Base-by-base conservation (phyloP, 2,329 filamentous ascomycete species). In the Xylaria sp. region DNA sequence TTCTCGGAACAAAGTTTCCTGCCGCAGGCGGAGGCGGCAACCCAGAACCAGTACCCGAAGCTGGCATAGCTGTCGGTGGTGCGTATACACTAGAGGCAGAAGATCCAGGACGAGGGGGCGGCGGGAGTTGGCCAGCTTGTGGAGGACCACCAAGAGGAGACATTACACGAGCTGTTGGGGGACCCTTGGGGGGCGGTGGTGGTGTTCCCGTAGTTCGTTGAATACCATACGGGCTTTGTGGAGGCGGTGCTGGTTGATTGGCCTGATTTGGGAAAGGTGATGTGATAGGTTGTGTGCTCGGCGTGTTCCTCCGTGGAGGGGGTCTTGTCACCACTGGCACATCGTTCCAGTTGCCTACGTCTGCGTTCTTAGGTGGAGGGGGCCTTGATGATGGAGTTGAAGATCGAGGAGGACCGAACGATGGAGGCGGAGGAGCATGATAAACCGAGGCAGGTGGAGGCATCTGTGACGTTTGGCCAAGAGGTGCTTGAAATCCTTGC, bases 301-400 rank as follows among this genome's bases (percentile, higher is more conserved):
- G 93, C 0, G 95, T 97, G 54, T 86, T 86, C 77, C 91, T 89
- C 73, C 94, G 89, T 26, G 90, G 87, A 15, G 88, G 87, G n/a
- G 91, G 86, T 63, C 87, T 83, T 83, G 88, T 86, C 54, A 98
- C 92, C 75, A 97, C 87, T 1, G 96, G 96, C 60, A 97, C 91
- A 80, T 99, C 96, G 74, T 99, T 99, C 96, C 96, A 99, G 74
- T 92, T 92, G 33, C 90, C 88, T 71, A 90, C 90, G 71, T 92
- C 91, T 77, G 90, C 90, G 66, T 88, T 84, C 76, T 89, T 89
- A 10, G 92, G 88, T 20, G 93, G 89, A 26, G 93, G 90, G 48
- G 89, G 85, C 28, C 86, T 86, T 13, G 88, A 86, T 17, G 92
- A 91, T n/a, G 90, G 87, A 42, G 89, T 90, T 31, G 88, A 85